phyloP scores from a whole-genome alignment of 1,284 basidiomycete species.

The Pterulicium gracile region DNA sequence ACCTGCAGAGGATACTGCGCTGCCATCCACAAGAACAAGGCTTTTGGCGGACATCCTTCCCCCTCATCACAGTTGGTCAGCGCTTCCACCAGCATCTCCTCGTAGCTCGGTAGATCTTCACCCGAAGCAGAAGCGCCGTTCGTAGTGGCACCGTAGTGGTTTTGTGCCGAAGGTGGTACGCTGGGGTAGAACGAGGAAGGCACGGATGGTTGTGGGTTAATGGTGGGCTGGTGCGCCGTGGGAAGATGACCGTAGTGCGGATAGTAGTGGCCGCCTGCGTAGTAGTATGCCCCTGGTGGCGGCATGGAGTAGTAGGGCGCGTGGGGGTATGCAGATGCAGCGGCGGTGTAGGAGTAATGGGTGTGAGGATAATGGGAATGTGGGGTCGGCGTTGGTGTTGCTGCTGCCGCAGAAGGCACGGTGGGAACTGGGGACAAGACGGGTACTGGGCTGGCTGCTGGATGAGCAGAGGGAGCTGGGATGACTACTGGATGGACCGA shows the following conservation, averaged over 20 bases:
- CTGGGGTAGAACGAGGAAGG: slow-evolving; percentile 15
- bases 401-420: neutral
- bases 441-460: neutral
- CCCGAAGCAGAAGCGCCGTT: slow-evolving; percentile 13
- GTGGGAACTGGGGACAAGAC: neutral
- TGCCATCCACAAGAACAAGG: slow-evolving; percentile 72
- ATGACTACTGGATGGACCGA: neutral
- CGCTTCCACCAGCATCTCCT: slow-evolving; percentile 79
- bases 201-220: slow-evolving; percentile 11
- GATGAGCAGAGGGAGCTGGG: neutral
- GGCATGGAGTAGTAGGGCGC: slow-evolving; percentile 37
- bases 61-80: slow-evolving; percentile 49
- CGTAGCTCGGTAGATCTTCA: slow-evolving; percentile 73
- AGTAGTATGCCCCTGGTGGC: slow-evolving; percentile 20
- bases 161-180: slow-evolving; percentile 19
- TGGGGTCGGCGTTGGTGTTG: slow-evolving; percentile 13
- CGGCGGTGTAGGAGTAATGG: slow-evolving; percentile 30
- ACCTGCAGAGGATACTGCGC: slow-evolving; percentile 67
- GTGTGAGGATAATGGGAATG: slow-evolving; percentile 31
- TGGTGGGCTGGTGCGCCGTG: slow-evolving; percentile 20
- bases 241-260: slow-evolving; percentile 35
- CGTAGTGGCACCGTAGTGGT: slow-evolving; percentile 5
- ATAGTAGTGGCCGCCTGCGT: slow-evolving; percentile 22
- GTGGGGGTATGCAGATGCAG: slow-evolving; percentile 42
- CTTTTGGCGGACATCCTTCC: slow-evolving; percentile 70